Evolutionary conservation across 495 filamentous ascomycete species (phyloP).

Genomic region (Aspergillus olivimuriae): DNA sequence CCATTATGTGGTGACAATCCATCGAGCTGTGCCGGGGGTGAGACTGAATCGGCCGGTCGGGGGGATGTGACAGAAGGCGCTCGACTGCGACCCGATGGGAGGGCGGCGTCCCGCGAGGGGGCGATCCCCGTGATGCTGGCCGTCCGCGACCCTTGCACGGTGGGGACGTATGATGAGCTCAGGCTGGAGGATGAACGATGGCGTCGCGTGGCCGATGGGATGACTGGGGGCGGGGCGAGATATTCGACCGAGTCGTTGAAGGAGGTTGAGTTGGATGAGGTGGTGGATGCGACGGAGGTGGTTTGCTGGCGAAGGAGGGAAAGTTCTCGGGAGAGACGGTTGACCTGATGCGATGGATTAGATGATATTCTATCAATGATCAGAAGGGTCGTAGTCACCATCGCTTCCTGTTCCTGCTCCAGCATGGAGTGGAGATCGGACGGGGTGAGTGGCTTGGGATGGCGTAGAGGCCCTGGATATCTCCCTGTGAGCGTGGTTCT

Average conservation of each 20-base stretch:
- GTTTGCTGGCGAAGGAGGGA: slow-evolving; percentile 73
- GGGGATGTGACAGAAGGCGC: slow-evolving; percentile 39
- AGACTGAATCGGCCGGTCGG: slow-evolving; percentile 33
- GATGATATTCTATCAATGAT: neutral
- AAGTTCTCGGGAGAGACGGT: slow-evolving; percentile 84
- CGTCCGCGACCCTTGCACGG: slow-evolving; percentile 37
- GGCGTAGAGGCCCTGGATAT: slow-evolving; percentile 57
- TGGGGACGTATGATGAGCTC: slow-evolving; percentile 44
- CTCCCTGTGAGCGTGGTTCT: no score
- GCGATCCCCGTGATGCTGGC: slow-evolving; percentile 44
- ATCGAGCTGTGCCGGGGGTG: slow-evolving; percentile 19
- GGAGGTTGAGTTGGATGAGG: slow-evolving; percentile 64
- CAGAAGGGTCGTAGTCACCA: slow-evolving; percentile 45
- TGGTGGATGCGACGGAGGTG: slow-evolving; percentile 72
- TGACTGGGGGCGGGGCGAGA: slow-evolving; percentile 38
- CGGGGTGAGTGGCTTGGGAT: slow-evolving; percentile 77
- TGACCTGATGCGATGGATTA: slow-evolving; percentile 52
- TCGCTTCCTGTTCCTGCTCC: slow-evolving; percentile 92
- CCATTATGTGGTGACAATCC: slow-evolving; percentile 27
- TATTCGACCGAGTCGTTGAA: slow-evolving; percentile 48
- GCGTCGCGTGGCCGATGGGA: slow-evolving; percentile 50
- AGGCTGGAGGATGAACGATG: slow-evolving; percentile 61
- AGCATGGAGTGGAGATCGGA: slow-evolving; percentile 80
- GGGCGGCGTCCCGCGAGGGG: slow-evolving; percentile 35
- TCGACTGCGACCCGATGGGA: slow-evolving; percentile 29